phyloP scores from a whole-genome alignment of 768 basidiomycete species.

The Rossbeevera mucosa region DNA sequence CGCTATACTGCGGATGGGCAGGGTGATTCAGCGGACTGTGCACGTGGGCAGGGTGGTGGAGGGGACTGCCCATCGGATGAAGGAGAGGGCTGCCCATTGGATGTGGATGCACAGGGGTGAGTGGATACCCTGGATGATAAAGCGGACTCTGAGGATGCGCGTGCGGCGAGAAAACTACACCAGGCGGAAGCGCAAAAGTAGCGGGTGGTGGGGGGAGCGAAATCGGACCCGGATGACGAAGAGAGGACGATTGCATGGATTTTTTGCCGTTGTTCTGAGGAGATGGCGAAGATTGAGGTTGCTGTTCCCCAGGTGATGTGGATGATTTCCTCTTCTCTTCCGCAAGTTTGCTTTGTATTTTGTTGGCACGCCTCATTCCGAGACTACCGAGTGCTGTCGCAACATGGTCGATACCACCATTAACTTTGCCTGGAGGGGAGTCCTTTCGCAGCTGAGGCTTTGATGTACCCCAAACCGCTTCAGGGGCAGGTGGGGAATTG shows the following conservation, averaged over 20 bases:
- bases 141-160: slow-evolving; percentile 36
- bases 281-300: slow-evolving; percentile 8
- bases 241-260: slow-evolving; percentile 27
- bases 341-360: slow-evolving; percentile 14
- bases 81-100: slow-evolving; percentile 36
- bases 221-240: slow-evolving; percentile 68
- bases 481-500: slow-evolving; percentile 2
- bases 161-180: slow-evolving; percentile 31
- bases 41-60: slow-evolving; percentile 30
- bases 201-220: slow-evolving; percentile 61
- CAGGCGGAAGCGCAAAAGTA: slow-evolving; percentile 39
- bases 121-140: slow-evolving; percentile 34
- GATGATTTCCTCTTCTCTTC: slow-evolving; percentile 22
- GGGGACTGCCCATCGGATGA: slow-evolving; percentile 32
- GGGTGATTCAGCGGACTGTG: slow-evolving; percentile 32
- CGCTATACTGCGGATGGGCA: slow-evolving; percentile 25
- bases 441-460: slow-evolving; percentile 14
- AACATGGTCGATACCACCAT: slow-evolving; percentile 17
- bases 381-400: slow-evolving; percentile 25
- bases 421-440: slow-evolving; percentile 9
- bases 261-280: slow-evolving; percentile 15
- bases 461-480: slow-evolving; percentile 14
- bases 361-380: slow-evolving; percentile 29
- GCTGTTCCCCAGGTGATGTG: slow-evolving; percentile 17
- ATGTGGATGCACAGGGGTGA: slow-evolving; percentile 27